A percentile compares a stretch with the other conserved stretches of the same genome.
Conservation (phyloP, 2,329 filamentous ascomycete genomes). For the Calycina herbarum region DNA sequence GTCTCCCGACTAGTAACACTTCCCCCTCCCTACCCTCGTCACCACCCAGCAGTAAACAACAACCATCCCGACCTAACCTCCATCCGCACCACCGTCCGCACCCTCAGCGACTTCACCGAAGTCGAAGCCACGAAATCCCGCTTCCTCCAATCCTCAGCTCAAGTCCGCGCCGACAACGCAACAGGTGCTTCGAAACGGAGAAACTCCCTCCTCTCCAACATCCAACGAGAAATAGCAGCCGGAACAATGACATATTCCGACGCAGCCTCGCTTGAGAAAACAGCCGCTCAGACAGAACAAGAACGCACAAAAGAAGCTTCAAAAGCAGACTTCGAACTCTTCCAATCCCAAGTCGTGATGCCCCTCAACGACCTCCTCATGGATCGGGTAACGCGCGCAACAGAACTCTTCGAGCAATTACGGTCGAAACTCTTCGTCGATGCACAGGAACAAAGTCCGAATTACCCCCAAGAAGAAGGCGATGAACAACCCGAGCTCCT, state of each 20-base stretch:
- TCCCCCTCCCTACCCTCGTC: conserved; percentile 89
- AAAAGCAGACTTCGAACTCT: conserved; percentile 79
- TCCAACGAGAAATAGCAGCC: conserved; percentile 75
- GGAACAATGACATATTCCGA: conserved; percentile 81
- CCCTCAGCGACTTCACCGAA: conserved; percentile 72
- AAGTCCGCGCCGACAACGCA: conserved; percentile 56
- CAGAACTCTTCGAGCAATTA: conserved; percentile 75
- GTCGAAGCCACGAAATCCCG: conserved; percentile 67
- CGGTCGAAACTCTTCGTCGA: conserved; percentile 72
- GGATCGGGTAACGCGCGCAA: conserved; percentile 71
- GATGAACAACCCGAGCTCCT: conserved; percentile 92
- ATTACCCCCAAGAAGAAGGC: conserved; percentile 89
- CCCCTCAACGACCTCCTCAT: conserved; percentile 80
- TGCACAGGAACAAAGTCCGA: conserved; percentile 63
- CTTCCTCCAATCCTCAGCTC: conserved; percentile 56
- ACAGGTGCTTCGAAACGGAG: conserved; percentile 54
- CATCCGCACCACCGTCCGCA: conserved; percentile 72
- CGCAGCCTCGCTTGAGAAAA: conserved; percentile 77
- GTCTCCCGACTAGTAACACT: conserved; percentile 90
- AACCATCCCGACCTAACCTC: conserved; percentile 85
- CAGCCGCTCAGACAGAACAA: conserved; percentile 70
- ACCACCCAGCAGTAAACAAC: conserved; percentile 95
- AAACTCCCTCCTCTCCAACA: conserved; percentile 67
- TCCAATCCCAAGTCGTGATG: conserved; percentile 79
- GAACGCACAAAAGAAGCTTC: conserved; percentile 69